phyloP scores from a whole-genome alignment of 192 early-diverging fungal species.

The Entomortierella parvispora region DNA sequence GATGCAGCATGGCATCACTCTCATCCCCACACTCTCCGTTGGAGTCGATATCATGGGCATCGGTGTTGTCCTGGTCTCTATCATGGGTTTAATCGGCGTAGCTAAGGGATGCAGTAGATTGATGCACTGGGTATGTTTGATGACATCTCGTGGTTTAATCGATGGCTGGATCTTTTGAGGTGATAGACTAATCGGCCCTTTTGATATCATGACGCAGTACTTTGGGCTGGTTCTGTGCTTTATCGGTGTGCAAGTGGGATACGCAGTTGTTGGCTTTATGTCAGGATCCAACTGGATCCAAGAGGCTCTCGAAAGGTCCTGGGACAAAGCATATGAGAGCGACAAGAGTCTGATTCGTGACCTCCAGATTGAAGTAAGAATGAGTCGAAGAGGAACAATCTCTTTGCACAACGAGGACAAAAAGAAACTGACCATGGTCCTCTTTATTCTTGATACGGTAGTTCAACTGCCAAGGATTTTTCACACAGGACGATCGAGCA shows the following conservation, averaged over 20 bases:
- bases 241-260: slow-evolving; percentile 28
- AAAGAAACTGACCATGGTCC: not conserved
- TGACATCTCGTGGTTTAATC: not conserved
- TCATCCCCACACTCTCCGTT: slow-evolving; percentile 34
- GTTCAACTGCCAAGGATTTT: slow-evolving; percentile 37
- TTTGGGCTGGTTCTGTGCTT: slow-evolving; percentile 36
- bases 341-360: slow-evolving; percentile 33
- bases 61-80: slow-evolving; percentile 32
- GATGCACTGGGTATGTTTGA: slow-evolving; percentile 30
- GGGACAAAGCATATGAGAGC: slow-evolving; percentile 29
- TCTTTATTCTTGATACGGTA: not conserved
- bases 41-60: slow-evolving; percentile 40
- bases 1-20: slow-evolving; percentile 22
- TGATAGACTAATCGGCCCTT: not conserved
- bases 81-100: slow-evolving; percentile 34
- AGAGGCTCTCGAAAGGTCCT: slow-evolving; percentile 36
- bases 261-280: slow-evolving; percentile 24
- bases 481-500: slow-evolving; percentile 7
- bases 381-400: not conserved
- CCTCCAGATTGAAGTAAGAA: slow-evolving; percentile 35
- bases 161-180: not conserved
- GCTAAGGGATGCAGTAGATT: slow-evolving; percentile 32
- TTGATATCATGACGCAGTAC: slow-evolving; percentile 15
- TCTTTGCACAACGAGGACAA: not conserved
- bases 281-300: slow-evolving; percentile 33